Base-by-base conservation (phyloP, 345 rosid genomes). In the Eucalyptus curtisii region DNA sequence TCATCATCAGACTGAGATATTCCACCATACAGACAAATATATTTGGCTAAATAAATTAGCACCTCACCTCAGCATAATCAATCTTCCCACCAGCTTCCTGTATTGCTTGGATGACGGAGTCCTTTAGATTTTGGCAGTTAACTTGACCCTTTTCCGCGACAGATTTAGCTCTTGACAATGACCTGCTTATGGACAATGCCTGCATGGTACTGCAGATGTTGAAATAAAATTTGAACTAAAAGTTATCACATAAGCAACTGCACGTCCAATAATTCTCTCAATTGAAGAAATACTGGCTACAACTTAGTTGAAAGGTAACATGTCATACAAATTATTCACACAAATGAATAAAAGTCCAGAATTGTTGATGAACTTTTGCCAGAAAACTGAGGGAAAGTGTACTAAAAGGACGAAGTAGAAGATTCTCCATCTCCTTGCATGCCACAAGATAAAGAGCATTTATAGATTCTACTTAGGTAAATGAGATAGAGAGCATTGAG, bases 121-220 rank as follows among this genome's bases (percentile, higher is more conserved):
- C 93, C 89, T 91, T 93, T 40, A 97, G 91, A 86, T 90, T 91
- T 88, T 66, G 61, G 90, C 97, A 91, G 87, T 89, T 90, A 13
- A 86, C 87, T 66, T 86, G 87, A 90, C 96, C 98, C 66, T 91
- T 87, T 88, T 92, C 93, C 45, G 87, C 95, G 57, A 86, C 89
- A 87, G 90, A 93, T 91, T 94, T 95, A 89, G 96, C 97, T 89
- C 87, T 89, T 6, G 90, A 89, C 90, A 97, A 87, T 64, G 98
- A 93, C 90, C 87, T 93, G 93, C 91, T 95, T 88, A 97, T 94
- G 17, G 99, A 97, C 94, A 97, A 91, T 10, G 99, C 98, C 99
- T 97, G 92, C 89, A 53, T 76, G 82, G 82, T 76, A 37, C 30
- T 37, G 82, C 82, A 76, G 27, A 76, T 20, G 47, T 76, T 40